Evolutionary conservation across 257 asterid genomes (phyloP), one percentile per base, ranked within the genome.

Genomic region (Solanum paucissectum): DNA sequence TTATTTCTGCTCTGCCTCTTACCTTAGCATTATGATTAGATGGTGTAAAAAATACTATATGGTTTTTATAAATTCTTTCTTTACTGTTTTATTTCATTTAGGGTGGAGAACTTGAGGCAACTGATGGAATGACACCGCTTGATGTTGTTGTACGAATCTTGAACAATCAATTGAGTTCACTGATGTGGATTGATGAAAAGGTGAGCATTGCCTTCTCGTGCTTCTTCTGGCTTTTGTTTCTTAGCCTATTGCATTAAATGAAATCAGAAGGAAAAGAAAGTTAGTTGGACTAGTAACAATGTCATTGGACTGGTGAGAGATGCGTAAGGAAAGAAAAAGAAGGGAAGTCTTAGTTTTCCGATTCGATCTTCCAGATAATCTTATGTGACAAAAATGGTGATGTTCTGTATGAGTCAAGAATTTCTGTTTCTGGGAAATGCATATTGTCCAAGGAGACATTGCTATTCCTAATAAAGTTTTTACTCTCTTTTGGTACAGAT

Each of bases 161-260:
- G 84, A 97, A 97, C 95, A 96, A 96, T 89, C 99, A 97, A 86
- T 87, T 97, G 91, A 96, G 98, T 91, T 96, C 99, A 20, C 89
- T 96, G 95, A 93, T 95, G 95, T 95, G 96, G 98, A 89, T 96
- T 64, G 98, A 97, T 89, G 99, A 97, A 91, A 97, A 97, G 98
- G 99, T 95, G 64, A 86, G 94, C 46, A 12, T 87, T 85, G 34
- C 44, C 90, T 66, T 84, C 74, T 20, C 6, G 75, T 46, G 73
- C 73, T 37, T 83, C 14, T 83, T 8, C 25, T n/a, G 21, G 32
- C 84, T 49, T 68, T 32, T 64, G 33, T 58, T 21, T 20, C 34
- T 25, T 14, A 20, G 23, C 10, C 21, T 46, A 32, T 14, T 83
- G 62, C 68, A 37, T 37, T 14, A 46, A 46, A 79, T 42, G 85